Evolutionary conservation across 768 basidiomycete species (phyloP).

Genomic region (Amanita inopinata): DNA sequence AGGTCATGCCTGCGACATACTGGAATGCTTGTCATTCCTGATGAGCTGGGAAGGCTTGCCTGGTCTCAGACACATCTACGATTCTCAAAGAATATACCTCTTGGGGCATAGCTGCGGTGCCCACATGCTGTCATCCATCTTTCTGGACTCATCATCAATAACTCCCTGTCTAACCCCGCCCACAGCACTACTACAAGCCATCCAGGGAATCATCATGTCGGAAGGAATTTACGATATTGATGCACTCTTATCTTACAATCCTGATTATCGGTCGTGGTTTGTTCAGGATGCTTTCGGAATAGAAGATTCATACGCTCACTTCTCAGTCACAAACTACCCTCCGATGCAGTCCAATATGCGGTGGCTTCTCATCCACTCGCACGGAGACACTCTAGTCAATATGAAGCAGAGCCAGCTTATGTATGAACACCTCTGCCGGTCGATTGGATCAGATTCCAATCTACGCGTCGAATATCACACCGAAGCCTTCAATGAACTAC

Average conservation of each 20-base stretch:
- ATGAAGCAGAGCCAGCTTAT: slow-evolving; percentile 50
- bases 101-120: slow-evolving; percentile 79
- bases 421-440: slow-evolving; percentile 37
- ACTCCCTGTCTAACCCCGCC: slow-evolving; percentile 38
- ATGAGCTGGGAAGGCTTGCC: slow-evolving; percentile 32
- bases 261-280: slow-evolving; percentile 62
- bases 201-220: slow-evolving; percentile 49
- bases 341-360: slow-evolving; percentile 27
- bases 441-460: slow-evolving; percentile 21
- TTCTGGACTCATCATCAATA: slow-evolving; percentile 41
- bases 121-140: slow-evolving; percentile 67
- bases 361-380: slow-evolving; percentile 74
- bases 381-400: slow-evolving; percentile 62
- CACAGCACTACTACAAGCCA: slow-evolving; percentile 28
- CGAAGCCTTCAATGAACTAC: slow-evolving; percentile 38
- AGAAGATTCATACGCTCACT: slow-evolving; percentile 34
- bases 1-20: slow-evolving; percentile 56
- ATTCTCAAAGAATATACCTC: slow-evolving; percentile 38
- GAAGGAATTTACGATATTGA: slow-evolving; percentile 78
- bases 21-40: slow-evolving; percentile 53
- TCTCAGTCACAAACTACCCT: slow-evolving; percentile 34
- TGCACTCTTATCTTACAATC: slow-evolving; percentile 51
- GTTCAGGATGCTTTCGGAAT: slow-evolving; percentile 54
- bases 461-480: slow-evolving; percentile 20
- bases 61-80: slow-evolving; percentile 20